Base-by-base conservation (phyloP, 108 stramenopile species). In the Aurantiochytrium sp. region DNA sequence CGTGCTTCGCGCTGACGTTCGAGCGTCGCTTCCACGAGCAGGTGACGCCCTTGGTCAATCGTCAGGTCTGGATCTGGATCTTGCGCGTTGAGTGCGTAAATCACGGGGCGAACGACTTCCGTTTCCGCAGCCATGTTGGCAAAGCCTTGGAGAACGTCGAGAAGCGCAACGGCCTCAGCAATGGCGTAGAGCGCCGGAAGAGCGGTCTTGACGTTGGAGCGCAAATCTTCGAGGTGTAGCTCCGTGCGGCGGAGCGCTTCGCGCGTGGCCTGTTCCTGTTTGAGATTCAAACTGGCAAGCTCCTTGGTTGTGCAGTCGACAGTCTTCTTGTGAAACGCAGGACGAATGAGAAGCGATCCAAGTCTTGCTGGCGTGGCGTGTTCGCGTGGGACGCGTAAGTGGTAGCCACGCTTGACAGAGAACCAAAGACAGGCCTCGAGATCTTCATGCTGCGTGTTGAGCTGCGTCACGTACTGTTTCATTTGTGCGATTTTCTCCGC, bases 231-330 rank as follows among this genome's bases (percentile, higher is more conserved):
- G 28, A 83, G 76, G n/a, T 83, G 76, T 18, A 83, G 23, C 28
- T 83, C 76, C 19, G 76, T 83, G 16, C 76, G 76, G n/a, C 76
- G 76, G 49, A 83, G 51, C 25, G 76, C 76, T 45, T 83, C 76
- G 25, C 51, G 45, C 6, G 76, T 53, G 25, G 76, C 23, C 28
- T 83, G 76, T 12, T 83, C 76, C 28, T 83, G 76, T 35, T 53
- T 47, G 3, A 83, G 51, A 45, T 83, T 83, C 19, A 83, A 23
- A 53, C 49, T 53, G 45, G 45, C 76, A 2, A 83, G 51, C 45
- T 83, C 49, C 51, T 83, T 45, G 19, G 76, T 83, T 53, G 76
- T 53, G 51, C 76, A 83, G 28, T 83, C 76, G n/a, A 83, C 76
- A 14, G 51, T 53, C 45, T 47, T 83, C 51, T 83, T 83, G 49